A percentile compares a stretch with the other conserved stretches of the same genome.
These are phyloP conservation scores for Ambrosia trifida DNA, from an alignment of 129 eudicot species.

Conservation along the genomic window DNA sequence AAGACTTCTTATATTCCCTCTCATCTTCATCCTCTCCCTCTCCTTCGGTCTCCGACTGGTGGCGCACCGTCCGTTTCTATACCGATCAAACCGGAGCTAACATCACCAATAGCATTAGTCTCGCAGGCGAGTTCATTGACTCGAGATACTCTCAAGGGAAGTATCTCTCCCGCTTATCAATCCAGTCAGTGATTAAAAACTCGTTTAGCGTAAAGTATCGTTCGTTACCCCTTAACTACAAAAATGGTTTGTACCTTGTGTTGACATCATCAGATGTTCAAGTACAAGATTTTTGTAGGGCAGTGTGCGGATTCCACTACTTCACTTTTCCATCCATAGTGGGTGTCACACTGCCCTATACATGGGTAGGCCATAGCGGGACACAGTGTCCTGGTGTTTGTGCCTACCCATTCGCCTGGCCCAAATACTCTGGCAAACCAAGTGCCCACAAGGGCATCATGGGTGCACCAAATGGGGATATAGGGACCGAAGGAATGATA, in stretches of 20 bases:
- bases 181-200: slow-evolving; percentile 47
- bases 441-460: slow-evolving; percentile 23
- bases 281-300: slow-evolving; percentile 64
- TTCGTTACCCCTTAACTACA: slow-evolving; percentile 40
- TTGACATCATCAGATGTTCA: slow-evolving; percentile 52
- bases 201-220: slow-evolving; percentile 22
- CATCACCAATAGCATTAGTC: slow-evolving; percentile 34
- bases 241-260: slow-evolving; percentile 52
- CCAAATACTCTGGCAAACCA: slow-evolving; percentile 39
- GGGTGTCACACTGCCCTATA: slow-evolving; percentile 58
- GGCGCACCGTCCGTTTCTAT: slow-evolving; percentile 50
- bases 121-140: slow-evolving; percentile 52
- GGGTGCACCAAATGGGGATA: slow-evolving; percentile 63
- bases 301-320: slow-evolving; percentile 67
- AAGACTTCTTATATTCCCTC: slow-evolving; percentile 52
- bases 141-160: slow-evolving; percentile 47
- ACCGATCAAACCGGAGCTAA: slow-evolving; percentile 61
- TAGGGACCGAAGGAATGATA: slow-evolving; percentile 62
- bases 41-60: slow-evolving; percentile 63
- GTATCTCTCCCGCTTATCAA: slow-evolving; percentile 40
- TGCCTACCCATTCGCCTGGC: slow-evolving; percentile 67
- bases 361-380: slow-evolving; percentile 70
- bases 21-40: slow-evolving; percentile 43
- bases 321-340: slow-evolving; percentile 59
- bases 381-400: slow-evolving; percentile 62